Evolutionary conservation across 1,284 basidiomycete species (phyloP).

Genomic region (Cronartium quercuum): DNA sequence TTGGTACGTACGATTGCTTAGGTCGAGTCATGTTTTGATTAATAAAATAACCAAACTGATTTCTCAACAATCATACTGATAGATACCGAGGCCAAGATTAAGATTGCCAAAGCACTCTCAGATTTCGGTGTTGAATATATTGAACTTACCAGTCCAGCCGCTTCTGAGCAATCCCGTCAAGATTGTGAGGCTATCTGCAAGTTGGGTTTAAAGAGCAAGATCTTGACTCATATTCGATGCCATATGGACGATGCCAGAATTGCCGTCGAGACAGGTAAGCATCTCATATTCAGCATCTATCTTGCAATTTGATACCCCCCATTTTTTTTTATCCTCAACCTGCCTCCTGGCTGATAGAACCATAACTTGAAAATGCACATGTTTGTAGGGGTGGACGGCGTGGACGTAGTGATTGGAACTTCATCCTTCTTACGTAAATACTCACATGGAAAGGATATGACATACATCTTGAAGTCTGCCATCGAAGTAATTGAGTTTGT

Average conservation of each 20-base stretch:
- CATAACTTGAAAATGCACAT: neutral
- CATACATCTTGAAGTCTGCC: slow-evolving; percentile 92
- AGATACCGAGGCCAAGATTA: slow-evolving; percentile 98
- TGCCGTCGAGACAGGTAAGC: slow-evolving; percentile 89
- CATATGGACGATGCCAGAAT: slow-evolving; percentile 99
- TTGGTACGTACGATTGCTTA: slow-evolving; percentile 50
- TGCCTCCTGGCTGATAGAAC: neutral
- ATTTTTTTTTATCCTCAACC: neutral
- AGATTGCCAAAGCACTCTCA: slow-evolving; percentile 90
- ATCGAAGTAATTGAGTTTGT: slow-evolving; percentile 99
- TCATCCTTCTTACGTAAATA: slow-evolving; percentile 98
- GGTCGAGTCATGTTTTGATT: neutral
- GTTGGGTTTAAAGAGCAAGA: slow-evolving; percentile 93
- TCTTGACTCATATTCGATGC: slow-evolving; percentile 97
- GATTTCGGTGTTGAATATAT: slow-evolving; percentile 99
- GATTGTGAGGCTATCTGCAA: slow-evolving; percentile 99
- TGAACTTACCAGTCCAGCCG: slow-evolving; percentile 95
- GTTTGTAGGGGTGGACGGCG: slow-evolving; percentile 80
- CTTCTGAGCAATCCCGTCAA: slow-evolving; percentile 86
- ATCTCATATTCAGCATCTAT: neutral
- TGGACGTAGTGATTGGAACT: slow-evolving; percentile 98
- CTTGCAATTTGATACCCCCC: neutral
- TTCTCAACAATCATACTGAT: neutral
- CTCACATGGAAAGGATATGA: slow-evolving; percentile 99
- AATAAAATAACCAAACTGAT: neutral